Percentiles rank a stretch among this genome's conserved stretches.
These are phyloP conservation scores for Citrus cavaleriei DNA, from an alignment of 345 rosid species.

Conservation along the genomic window DNA sequence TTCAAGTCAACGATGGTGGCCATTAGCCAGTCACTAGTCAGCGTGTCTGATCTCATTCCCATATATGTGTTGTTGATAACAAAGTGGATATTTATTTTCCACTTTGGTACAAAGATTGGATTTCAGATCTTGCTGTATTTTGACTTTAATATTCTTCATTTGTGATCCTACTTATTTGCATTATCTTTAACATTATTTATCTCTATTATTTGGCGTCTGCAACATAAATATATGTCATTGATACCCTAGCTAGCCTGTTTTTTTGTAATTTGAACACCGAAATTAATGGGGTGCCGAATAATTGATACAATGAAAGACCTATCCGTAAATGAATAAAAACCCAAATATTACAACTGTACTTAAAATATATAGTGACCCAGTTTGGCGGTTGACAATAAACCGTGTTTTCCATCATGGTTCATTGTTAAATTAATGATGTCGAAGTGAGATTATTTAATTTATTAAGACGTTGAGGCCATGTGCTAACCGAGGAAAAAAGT, in stretches of 20 bases:
- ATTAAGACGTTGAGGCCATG: slow-evolving; percentile 46
- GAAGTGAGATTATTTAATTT: slow-evolving; percentile 13
- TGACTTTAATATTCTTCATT: slow-evolving; percentile 24
- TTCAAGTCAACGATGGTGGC: slow-evolving; percentile 45
- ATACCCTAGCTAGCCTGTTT: neutral
- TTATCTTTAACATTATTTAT: neutral
- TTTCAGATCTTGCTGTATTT: slow-evolving; percentile 37
- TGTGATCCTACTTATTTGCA: slow-evolving; percentile 35
- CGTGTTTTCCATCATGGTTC: too few relatives aligned
- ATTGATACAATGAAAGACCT: neutral
- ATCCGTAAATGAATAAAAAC: neutral
- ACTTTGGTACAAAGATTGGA: slow-evolving; percentile 38
- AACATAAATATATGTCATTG: neutral
- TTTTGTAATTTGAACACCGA: neutral
- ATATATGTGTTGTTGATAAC: slow-evolving; percentile 5
- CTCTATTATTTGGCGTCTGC: neutral
- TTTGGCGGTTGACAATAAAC: neutral
- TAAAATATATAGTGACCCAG: too few relatives aligned
- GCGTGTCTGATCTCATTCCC: slow-evolving; percentile 7
- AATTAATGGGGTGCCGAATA: neutral
- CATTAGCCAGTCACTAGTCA: slow-evolving; percentile 26
- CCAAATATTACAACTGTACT: too few relatives aligned
- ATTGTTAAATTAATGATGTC: neutral
- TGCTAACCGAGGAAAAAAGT: slow-evolving; percentile 41
- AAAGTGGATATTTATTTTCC: slow-evolving; percentile 10